Conservation (phyloP, 2,329 filamentous ascomycete genomes). For the Colletotrichum sp. region DNA sequence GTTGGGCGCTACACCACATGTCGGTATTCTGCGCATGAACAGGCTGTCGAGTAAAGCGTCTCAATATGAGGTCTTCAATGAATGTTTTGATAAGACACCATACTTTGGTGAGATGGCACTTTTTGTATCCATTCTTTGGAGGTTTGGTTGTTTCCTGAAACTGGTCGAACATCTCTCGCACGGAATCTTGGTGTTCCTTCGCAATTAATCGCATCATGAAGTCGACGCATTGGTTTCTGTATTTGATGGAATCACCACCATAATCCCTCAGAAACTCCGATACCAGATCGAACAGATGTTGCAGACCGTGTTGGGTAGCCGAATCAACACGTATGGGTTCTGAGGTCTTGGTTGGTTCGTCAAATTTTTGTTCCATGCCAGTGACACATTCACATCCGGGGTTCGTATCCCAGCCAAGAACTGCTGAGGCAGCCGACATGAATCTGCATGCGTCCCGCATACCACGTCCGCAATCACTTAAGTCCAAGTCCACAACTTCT, state of each 20-base stretch:
- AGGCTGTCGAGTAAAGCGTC: neutral
- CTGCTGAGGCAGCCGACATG: neutral
- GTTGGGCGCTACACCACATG: neutral
- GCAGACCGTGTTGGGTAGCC: neutral
- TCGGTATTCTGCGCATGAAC: neutral
- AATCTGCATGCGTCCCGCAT: rapidly evolving
- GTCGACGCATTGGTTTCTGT: neutral
- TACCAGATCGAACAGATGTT: neutral
- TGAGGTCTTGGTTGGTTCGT: too few species aligned
- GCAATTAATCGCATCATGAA: neutral
- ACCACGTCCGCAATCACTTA: neutral
- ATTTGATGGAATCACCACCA: rapidly evolving
- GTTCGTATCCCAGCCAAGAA: neutral
- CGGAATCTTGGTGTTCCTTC: neutral
- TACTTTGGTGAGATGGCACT: neutral
- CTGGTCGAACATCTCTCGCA: neutral
- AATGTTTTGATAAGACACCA: neutral
- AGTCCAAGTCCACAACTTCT: neutral
- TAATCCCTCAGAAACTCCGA: neutral
- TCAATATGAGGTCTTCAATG: neutral
- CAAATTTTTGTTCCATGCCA: rapidly evolving
- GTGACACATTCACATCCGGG: neutral
- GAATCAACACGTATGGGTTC: neutral
- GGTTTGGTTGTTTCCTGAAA: neutral
- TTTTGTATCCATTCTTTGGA: neutral